Conservation (phyloP, 2,329 filamentous ascomycete species). For the Phyllosticta capitalensis region DNA sequence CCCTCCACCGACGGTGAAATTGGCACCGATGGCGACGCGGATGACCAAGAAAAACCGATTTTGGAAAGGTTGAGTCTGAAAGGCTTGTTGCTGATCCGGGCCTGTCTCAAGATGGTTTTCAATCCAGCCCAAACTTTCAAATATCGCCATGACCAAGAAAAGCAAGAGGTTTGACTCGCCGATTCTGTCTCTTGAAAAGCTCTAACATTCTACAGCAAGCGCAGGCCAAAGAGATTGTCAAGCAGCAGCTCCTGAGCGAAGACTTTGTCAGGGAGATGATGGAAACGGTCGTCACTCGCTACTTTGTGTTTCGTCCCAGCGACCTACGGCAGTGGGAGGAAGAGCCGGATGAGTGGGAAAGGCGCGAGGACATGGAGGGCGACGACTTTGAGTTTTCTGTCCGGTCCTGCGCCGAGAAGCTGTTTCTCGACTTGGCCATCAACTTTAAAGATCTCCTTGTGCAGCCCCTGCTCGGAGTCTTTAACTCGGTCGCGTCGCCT, state of each 20-base stretch:
- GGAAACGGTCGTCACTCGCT: constrained; percentile 72
- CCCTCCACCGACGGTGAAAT: constrained; percentile 22
- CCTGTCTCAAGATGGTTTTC: constrained; percentile 78
- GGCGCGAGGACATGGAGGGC: constrained; percentile 72
- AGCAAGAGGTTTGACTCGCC: constrained; percentile 45
- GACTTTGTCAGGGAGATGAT: constrained; percentile 73
- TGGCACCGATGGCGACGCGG: constrained; percentile 35
- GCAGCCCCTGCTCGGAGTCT: constrained; percentile 71
- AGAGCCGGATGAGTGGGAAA: constrained; percentile 92
- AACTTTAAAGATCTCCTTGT: constrained; percentile 78
- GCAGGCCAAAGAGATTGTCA: constrained; percentile 59
- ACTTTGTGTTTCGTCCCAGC: constrained; percentile 76
- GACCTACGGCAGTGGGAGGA: constrained; percentile 91
- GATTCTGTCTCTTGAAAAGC: neutral
- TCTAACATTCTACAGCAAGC: constrained; percentile 38
- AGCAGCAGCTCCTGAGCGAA: constrained; percentile 63
- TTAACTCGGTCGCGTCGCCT: constrained; percentile 61
- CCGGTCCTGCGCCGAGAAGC: constrained; percentile 82
- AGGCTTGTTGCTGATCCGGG: constrained; percentile 70
- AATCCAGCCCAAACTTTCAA: constrained; percentile 74
- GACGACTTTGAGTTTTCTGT: constrained; percentile 84
- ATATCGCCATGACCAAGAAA: constrained; percentile 64
- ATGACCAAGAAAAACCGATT: constrained; percentile 45
- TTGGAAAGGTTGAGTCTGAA: constrained; percentile 74
- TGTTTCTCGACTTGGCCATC: constrained; percentile 84